Evolutionary conservation across 2,329 filamentous ascomycete genomes (phyloP).

Genomic region (Aspergillus aculeatinus): DNA sequence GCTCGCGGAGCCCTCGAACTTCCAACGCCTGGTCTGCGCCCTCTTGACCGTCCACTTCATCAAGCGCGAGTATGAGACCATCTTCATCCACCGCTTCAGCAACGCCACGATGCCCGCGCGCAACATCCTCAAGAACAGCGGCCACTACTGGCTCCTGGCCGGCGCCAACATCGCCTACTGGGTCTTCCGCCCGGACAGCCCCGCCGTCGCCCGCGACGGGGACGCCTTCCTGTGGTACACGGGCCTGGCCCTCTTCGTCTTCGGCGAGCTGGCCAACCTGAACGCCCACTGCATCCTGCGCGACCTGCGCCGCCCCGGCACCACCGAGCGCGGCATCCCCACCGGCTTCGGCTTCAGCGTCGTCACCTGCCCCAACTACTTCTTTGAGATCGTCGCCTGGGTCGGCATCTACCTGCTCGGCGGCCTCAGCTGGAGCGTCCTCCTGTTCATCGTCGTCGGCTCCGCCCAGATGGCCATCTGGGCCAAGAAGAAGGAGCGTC

Average conservation of each 20-base stretch:
- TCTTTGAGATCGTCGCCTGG: conserved; percentile 90
- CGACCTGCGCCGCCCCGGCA: conserved; percentile 72
- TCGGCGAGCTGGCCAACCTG: conserved; percentile 79
- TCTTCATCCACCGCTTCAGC: conserved; percentile 94
- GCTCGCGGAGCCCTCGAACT: conserved; percentile 56
- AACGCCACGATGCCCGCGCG: conserved; percentile 85
- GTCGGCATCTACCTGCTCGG: conserved; percentile 75
- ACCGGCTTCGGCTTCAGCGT: conserved; percentile 77
- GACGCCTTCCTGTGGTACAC: conserved; percentile 60
- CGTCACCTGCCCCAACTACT: conserved; percentile 96
- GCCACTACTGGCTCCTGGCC: conserved; percentile 87
- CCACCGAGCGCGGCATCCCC: conserved; percentile 85
- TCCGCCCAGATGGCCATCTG: conserved; percentile 78
- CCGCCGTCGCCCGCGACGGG: conserved; percentile 56
- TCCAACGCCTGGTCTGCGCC: conserved; percentile 70
- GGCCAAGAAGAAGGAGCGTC: conserved; percentile 88
- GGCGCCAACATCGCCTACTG: conserved; percentile 80
- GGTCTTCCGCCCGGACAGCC: conserved; percentile 74
- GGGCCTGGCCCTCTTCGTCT: conserved; percentile 69
- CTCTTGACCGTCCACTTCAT: conserved; percentile 81
- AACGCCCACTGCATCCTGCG: conserved; percentile 77
- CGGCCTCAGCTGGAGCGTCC: conserved; percentile 70
- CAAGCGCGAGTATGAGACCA: conserved; percentile 92
- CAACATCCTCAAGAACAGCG: conserved; percentile 94
- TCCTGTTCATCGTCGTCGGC: conserved; percentile 73